Base-by-base conservation (phyloP, 305 asterid genomes). In the Fraxinus albicans region DNA sequence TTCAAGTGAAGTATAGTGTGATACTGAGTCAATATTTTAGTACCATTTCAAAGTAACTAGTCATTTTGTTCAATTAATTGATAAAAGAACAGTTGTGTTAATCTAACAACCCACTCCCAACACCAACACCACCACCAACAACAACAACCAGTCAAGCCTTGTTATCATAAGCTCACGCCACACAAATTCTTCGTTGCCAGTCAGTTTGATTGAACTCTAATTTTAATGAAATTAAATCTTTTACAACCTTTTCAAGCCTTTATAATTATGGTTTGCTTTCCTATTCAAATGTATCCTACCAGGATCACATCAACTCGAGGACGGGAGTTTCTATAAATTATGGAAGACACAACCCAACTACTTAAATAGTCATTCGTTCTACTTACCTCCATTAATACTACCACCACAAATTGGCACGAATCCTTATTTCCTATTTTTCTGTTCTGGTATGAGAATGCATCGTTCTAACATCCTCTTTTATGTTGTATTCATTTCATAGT, bases 1-100 rank as follows among this genome's bases (percentile, higher is more conserved):
- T 80, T 82, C 83, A 88, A 83, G 78, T 42, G 55, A 12, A 12
- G 53, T 19, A 73, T 67, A 78, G 65, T 60, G 33, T 17, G 36
- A 82, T 76, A 83, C 21, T 73, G 76, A 78, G 69, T 72, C 58
- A 72, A 69, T 21, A 63, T 63, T 63, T 63, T 23, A 63, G 72
- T 63, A 63, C 27, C 72, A 60, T 60, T 60, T 60, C 72, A 25
- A 65, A 23, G 34, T 65, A 25, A 60, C 10, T 15, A 23, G 34
- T 25, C 35, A 65, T 8, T 55, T 21, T 65, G 73, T 65, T 10
- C 73, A 65, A 65, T 25, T 65, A 23, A 27, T 65, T 65, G 73
- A 10, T 8, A 65, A 65, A 65, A 65, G 5, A 65, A 65, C 25
- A 8, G n/a, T 23, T 25, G 2, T 3, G 17, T 23, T 8, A 94